Conservation (phyloP, 257 asterid genomes). For the Ilex aquifolium region DNA sequence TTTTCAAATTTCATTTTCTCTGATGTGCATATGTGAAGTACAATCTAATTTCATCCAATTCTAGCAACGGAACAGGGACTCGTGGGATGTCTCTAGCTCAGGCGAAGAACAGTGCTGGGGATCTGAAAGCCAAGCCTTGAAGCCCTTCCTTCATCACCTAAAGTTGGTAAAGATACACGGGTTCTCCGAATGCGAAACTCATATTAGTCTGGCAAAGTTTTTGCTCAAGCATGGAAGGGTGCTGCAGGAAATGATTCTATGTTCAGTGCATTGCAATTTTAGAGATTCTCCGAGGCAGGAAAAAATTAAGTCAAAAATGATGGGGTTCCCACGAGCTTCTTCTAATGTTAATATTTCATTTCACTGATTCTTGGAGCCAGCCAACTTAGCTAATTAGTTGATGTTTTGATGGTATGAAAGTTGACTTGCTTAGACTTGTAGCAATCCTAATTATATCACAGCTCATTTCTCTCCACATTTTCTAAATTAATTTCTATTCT, state of each 20-base stretch:
- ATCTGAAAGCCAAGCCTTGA: constrained; percentile 47
- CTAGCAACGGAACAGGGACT: constrained; percentile 65
- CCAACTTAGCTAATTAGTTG: not conserved
- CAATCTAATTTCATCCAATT: too few relatives aligned
- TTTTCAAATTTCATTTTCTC: too few relatives aligned
- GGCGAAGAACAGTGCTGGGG: constrained; percentile 81
- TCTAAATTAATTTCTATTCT: too few relatives aligned
- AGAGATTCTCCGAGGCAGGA: constrained; percentile 46
- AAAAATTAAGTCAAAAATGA: constrained; percentile 58
- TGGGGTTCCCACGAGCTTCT: constrained; percentile 70
- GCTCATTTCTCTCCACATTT: too few relatives aligned
- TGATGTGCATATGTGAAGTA: too few relatives aligned
- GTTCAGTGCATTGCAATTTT: constrained; percentile 32
- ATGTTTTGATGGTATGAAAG: too few relatives aligned
- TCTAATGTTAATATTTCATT: constrained; percentile 58
- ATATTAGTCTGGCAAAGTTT: constrained; percentile 55
- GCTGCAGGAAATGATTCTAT: constrained; percentile 44
- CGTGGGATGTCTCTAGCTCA: constrained; percentile 45
- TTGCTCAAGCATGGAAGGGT: constrained; percentile 67
- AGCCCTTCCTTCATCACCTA: constrained; percentile 52
- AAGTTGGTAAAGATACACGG: constrained; percentile 62
- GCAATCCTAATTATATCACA: too few relatives aligned
- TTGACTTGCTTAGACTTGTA: too few relatives aligned
- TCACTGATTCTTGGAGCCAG: constrained; percentile 21
- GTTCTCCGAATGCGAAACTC: constrained; percentile 52